These are phyloP conservation scores for Lepiota venenata DNA, from an alignment of 768 basidiomycete genomes.

Conservation along the genomic window DNA sequence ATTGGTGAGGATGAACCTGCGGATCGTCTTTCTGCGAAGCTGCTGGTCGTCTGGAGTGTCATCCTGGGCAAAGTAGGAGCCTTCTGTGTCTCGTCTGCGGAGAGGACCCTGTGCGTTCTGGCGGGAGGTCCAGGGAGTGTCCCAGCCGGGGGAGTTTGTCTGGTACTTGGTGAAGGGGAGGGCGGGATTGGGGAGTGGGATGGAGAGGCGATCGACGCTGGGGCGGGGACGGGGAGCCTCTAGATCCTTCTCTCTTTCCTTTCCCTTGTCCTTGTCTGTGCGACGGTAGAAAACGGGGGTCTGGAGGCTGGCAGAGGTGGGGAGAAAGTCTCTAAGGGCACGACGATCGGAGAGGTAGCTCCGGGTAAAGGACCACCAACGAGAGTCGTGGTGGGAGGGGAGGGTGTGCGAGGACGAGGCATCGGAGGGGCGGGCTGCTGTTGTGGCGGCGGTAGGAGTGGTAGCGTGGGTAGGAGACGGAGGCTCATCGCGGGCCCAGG, in stretches of 20 bases:
- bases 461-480: conserved; percentile 57
- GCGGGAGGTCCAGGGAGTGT: conserved; percentile 61
- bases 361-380: conserved; percentile 76
- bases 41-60: conserved; percentile 24
- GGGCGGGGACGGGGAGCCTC: conserved; percentile 8
- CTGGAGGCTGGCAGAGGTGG: conserved; percentile 32
- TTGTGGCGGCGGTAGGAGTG: conserved; percentile 10
- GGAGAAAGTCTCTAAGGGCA: conserved; percentile 47
- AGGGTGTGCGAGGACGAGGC: conserved; percentile 50
- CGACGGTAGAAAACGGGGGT: conserved; percentile 31
- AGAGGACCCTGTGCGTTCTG: conserved; percentile 36
- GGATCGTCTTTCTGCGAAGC: conserved; percentile 43
- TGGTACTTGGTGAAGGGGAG: conserved; percentile 52
- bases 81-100: conserved; percentile 13
- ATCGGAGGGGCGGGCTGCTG: conserved; percentile 41
- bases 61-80: conserved; percentile 22
- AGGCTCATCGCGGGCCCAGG: conserved; percentile 84
- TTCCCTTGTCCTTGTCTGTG: conserved; percentile 29
- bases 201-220: conserved; percentile 20
- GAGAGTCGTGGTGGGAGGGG: conserved; percentile 40
- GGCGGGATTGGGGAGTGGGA: conserved; percentile 32
- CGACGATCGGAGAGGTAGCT: conserved; percentile 37
- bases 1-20: conserved; percentile 69
- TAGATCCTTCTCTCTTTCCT: conserved; percentile 18
- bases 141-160: conserved; percentile 60